A percentile compares a stretch with the other conserved stretches of the same genome.
phyloP scores from a whole-genome alignment of 2,329 filamentous ascomycete species.

The Hypomyces rosellus region DNA sequence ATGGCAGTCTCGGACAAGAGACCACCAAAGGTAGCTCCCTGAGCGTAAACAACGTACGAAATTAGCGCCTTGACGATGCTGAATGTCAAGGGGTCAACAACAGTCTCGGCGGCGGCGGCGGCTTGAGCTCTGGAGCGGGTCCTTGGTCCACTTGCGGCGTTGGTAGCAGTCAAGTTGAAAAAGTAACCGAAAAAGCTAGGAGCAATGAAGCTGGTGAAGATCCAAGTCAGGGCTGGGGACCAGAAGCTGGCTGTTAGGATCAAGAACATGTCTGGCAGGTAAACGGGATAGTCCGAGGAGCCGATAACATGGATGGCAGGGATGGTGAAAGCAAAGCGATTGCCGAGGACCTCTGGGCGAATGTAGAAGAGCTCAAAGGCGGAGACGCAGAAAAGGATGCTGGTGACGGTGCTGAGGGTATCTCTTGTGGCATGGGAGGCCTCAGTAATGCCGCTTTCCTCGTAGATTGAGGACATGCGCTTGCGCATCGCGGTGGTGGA shows the following conservation, averaged over 20 bases:
- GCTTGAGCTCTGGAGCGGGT: conserved; percentile 34
- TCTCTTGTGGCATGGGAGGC: conserved; percentile 61
- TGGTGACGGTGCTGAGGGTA: conserved; percentile 62
- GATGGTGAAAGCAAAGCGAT: conserved; percentile 66
- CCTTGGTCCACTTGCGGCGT: conserved; percentile 31
- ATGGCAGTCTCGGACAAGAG: conserved; percentile 55
- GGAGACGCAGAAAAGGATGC: conserved; percentile 63
- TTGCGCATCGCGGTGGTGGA: conserved; percentile 60
- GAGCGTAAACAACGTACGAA: conserved; percentile 73
- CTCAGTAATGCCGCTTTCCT: conserved; percentile 60
- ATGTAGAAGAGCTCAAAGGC: conserved; percentile 66
- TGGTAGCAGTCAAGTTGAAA: conserved; percentile 70
- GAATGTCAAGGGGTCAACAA: conserved; percentile 81
- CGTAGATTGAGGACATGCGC: conserved; percentile 58
- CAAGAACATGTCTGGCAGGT: conserved; percentile 74
- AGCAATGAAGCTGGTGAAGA: conserved; percentile 61
- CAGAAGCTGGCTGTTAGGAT: conserved; percentile 75
- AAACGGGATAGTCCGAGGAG: conserved; percentile 54
- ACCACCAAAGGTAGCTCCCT: conserved; percentile 57
- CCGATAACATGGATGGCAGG: conserved; percentile 53
- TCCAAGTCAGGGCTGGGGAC: conserved; percentile 73
- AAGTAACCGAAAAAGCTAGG: conserved; percentile 77
- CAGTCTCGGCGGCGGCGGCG: conserved; percentile 39
- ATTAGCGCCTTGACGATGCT: conserved; percentile 81
- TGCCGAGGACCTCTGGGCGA: conserved; percentile 62